Percentiles rank a stretch among this genome's conserved stretches.
Conservation (phyloP, 257 asterid species). For the Misopates orontium region DNA sequence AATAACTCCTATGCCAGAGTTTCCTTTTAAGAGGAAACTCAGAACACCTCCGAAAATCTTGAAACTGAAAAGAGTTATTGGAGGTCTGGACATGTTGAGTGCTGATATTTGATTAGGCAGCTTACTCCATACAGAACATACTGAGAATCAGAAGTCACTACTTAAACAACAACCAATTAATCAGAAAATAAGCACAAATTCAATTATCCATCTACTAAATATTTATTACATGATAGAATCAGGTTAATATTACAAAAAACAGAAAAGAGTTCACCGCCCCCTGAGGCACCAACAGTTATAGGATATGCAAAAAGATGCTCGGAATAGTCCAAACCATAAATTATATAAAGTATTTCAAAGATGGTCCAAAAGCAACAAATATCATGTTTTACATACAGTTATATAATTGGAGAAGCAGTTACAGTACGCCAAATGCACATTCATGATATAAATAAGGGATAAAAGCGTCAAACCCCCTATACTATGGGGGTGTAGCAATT, state of each 20-base stretch:
- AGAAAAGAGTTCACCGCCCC: no score
- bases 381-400: not conserved
- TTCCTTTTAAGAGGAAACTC: slow-evolving; percentile 13
- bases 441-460: no score
- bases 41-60: slow-evolving; percentile 18
- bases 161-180: no score
- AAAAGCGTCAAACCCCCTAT: no score
- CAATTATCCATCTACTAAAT: not conserved
- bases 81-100: slow-evolving; percentile 13
- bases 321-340: not conserved
- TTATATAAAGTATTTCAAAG: not conserved
- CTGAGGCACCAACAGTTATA: not conserved
- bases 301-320: not conserved
- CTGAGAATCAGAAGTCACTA: not conserved
- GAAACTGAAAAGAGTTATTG: not conserved
- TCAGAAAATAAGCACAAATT: not conserved
- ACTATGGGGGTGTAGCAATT: no score
- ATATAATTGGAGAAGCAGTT: not conserved
- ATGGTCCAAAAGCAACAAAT: not conserved
- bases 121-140: not conserved
- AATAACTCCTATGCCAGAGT: not conserved
- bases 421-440: not conserved
- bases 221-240: not conserved
- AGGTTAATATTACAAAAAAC: not conserved
- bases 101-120: not conserved